Conservation (phyloP, 2,329 filamentous ascomycete genomes). For the Meredithiella fracta region DNA sequence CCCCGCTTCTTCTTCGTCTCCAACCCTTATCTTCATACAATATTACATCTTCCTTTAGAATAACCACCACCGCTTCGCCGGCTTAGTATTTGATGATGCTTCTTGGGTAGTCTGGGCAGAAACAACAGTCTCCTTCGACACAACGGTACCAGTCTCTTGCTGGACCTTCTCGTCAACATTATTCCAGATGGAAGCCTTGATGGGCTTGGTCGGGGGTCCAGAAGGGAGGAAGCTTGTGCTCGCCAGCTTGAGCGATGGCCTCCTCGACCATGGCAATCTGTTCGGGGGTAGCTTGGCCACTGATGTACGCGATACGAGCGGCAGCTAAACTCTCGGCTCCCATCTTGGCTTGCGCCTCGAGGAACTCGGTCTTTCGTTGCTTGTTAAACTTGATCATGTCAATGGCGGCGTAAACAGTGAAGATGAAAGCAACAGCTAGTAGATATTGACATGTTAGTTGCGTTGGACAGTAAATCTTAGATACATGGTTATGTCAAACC, state of each 20-base stretch:
- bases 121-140: background rate
- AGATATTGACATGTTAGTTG: no score
- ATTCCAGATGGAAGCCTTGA: slow-evolving; percentile 15
- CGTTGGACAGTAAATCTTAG: background rate
- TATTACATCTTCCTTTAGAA: slow-evolving; percentile 3
- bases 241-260: slow-evolving; percentile 33
- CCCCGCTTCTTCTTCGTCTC: no score
- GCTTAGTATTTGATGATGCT: slow-evolving; percentile 15
- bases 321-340: slow-evolving; percentile 38
- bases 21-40: background rate
- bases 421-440: slow-evolving; percentile 35
- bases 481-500: background rate
- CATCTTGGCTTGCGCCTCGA: slow-evolving; percentile 37
- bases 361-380: slow-evolving; percentile 41
- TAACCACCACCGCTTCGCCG: slow-evolving; percentile 15
- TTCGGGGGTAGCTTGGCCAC: slow-evolving; percentile 37
- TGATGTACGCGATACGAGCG: slow-evolving; percentile 44
- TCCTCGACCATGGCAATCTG: slow-evolving; percentile 42
- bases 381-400: slow-evolving; percentile 47
- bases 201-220: slow-evolving; percentile 28
- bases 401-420: slow-evolving; percentile 41
- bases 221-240: slow-evolving; percentile 34
- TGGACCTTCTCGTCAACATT: slow-evolving; percentile 15
- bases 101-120: background rate
- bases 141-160: slow-evolving; percentile 6